Conservation (phyloP, 169 alveolate genomes). For the Pseudocohnilembus persalinus region DNA sequence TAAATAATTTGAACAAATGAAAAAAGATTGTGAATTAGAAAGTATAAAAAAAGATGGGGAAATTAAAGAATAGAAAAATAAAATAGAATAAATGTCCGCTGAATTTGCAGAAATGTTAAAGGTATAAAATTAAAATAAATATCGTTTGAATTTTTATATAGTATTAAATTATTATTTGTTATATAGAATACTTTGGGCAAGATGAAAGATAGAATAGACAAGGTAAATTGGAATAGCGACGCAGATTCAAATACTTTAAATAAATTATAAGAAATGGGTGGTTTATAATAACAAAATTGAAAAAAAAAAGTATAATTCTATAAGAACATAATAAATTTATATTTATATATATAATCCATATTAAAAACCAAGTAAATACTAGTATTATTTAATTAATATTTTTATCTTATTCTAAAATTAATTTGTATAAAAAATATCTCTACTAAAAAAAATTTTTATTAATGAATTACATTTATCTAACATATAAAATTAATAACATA, state of each 20-base stretch:
- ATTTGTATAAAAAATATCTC: background rate
- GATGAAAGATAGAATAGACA: constrained; percentile 57
- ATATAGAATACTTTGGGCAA: constrained; percentile 50
- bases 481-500: too few relatives aligned
- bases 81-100: constrained; percentile 71
- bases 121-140: constrained; percentile 18
- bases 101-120: constrained; percentile 71
- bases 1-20: constrained; percentile 31
- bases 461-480: too few relatives aligned
- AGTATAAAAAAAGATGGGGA: constrained; percentile 65
- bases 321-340: too few relatives aligned
- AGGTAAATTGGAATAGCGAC: constrained; percentile 62
- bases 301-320: background rate
- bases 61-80: constrained; percentile 59
- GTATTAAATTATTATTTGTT: too few relatives aligned
- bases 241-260: constrained; percentile 53
- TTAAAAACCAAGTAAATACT: too few relatives aligned
- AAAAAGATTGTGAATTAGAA: constrained; percentile 47
- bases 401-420: background rate
- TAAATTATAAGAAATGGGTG: constrained; percentile 48
- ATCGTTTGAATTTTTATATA: too few relatives aligned
- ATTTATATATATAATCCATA: too few relatives aligned
- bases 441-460: background rate
- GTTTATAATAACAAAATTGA: background rate
- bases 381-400: too few relatives aligned